Evolutionary conservation across 2,329 filamentous ascomycete genomes (phyloP).

Genomic region (Coniochaeta sp.): DNA sequence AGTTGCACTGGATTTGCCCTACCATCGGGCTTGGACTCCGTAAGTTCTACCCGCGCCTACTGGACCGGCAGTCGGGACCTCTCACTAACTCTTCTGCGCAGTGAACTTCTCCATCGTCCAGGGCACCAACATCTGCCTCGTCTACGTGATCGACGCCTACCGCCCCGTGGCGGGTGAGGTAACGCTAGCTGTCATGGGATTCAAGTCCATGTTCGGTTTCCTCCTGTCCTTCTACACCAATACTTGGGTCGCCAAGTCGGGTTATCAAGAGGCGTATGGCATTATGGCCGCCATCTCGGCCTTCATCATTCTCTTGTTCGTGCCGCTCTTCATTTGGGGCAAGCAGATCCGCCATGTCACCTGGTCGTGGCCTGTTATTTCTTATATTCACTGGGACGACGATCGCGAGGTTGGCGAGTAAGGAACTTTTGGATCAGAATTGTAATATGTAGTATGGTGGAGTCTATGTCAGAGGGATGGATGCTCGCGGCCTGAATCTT

Average conservation of each 20-base stretch:
- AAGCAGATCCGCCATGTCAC: slow-evolving; percentile 37
- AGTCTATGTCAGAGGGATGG: neutral
- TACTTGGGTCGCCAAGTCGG: slow-evolving; percentile 43
- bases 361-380: slow-evolving; percentile 40
- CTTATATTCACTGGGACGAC: slow-evolving; percentile 39
- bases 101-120: slow-evolving; percentile 51
- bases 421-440: slow-evolving; percentile 3
- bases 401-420: slow-evolving; percentile 51
- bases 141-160: slow-evolving; percentile 52
- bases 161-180: slow-evolving; percentile 50
- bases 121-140: slow-evolving; percentile 46
- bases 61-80: neutral
- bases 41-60: slow-evolving; percentile 23
- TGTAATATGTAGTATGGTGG: neutral
- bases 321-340: slow-evolving; percentile 47
- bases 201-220: slow-evolving; percentile 52
- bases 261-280: slow-evolving; percentile 45
- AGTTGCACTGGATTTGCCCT: slow-evolving; percentile 47
- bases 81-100: slow-evolving; percentile 16
- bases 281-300: slow-evolving; percentile 50
- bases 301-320: slow-evolving; percentile 36
- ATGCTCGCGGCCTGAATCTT: too few relatives aligned
- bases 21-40: slow-evolving; percentile 46
- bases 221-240: slow-evolving; percentile 55
- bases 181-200: slow-evolving; percentile 43